Evolutionary conservation across 768 basidiomycete genomes (phyloP), one percentile per base, ranked within the genome.

Genomic region (Ephemerocybe angulata): DNA sequence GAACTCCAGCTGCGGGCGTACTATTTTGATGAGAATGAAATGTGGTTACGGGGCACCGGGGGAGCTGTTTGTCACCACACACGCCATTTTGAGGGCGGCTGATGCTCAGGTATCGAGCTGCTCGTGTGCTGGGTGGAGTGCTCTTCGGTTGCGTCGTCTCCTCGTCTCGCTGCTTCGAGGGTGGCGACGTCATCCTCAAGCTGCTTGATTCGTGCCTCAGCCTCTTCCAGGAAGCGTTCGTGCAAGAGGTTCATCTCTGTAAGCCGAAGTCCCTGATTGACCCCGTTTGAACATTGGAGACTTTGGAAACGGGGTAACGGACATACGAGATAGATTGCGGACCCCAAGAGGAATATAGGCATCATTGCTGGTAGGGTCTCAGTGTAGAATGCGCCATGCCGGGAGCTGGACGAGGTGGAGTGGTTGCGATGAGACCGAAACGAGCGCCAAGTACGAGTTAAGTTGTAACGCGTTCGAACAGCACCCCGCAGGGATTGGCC

Each of bases 321-420:
- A 41, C 76, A 44, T 64, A 88, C 90, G 61, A 90, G 74, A 70
- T 90, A 92, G 53, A 92, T 79, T 8, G 85, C 87, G 50, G 88
- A 90, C 17, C 89, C 90, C 12, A 93, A 75, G 50, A 93, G 72
- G 50, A 85, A 83, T 51, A 93, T 73, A 8, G 90, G 90, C 47
- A 91, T 70, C 88, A 91, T 91, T 29, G 81, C 82, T 25, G 90
- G 90, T 35, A 87, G 69, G 47, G 85, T 76, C 50, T 83, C 78
- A 41, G 82, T 73, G 67, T 93, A 93, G 78, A 86, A 84, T 60
- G 76, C 72, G 5, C 79, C 80, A 66, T 91, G 87, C 11, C 75
- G 70, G 28, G 79, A 83, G 53, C 67, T 73, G 4, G 61, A 60
- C 42, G 62, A 50, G 51, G 38, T 19, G n/a, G 38, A 41, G 38